A percentile compares a stretch with the other conserved stretches of the same genome.
phyloP scores from a whole-genome alignment of 169 alveolate genomes.

The Eimeria brunetti region DNA sequence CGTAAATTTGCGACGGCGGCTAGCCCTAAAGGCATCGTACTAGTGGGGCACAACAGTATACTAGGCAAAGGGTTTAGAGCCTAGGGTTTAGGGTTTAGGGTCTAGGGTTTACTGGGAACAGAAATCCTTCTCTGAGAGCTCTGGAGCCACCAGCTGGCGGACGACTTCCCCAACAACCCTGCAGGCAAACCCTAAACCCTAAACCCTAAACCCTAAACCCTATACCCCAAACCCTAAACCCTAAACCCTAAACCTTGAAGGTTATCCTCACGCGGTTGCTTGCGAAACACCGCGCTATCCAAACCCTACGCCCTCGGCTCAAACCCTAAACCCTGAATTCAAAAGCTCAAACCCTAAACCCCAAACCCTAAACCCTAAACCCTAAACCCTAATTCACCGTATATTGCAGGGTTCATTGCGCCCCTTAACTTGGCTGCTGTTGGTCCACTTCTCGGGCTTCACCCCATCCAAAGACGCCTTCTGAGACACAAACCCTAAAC shows the following conservation, averaged over 20 bases:
- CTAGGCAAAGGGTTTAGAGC: background rate
- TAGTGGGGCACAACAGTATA: background rate
- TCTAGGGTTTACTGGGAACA: slow-evolving; percentile 18
- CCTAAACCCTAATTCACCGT: slow-evolving; percentile 14
- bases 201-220: slow-evolving; percentile 37
- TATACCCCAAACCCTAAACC: background rate
- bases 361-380: background rate
- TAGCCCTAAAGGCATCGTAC: background rate
- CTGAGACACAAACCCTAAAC: slow-evolving; percentile 44
- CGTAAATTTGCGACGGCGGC: background rate
- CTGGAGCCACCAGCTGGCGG: slow-evolving; percentile 66
- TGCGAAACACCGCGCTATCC: background rate
- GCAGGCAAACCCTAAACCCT: slow-evolving; percentile 35
- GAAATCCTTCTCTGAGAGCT: slow-evolving; percentile 47
- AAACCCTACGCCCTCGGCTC: background rate
- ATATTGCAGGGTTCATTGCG: slow-evolving; percentile 81
- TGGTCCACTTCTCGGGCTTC: slow-evolving; percentile 70
- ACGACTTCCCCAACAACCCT: slow-evolving; percentile 72
- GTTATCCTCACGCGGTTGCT: background rate
- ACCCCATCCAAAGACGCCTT: background rate
- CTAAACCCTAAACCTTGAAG: background rate
- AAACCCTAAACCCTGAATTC: background rate
- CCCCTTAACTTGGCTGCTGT: slow-evolving; percentile 55
- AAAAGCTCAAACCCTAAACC: background rate
- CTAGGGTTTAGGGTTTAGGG: slow-evolving; percentile 28